Evolutionary conservation across 2,329 filamentous ascomycete genomes (phyloP).

Genomic region (Botryotinia narcissicola): DNA sequence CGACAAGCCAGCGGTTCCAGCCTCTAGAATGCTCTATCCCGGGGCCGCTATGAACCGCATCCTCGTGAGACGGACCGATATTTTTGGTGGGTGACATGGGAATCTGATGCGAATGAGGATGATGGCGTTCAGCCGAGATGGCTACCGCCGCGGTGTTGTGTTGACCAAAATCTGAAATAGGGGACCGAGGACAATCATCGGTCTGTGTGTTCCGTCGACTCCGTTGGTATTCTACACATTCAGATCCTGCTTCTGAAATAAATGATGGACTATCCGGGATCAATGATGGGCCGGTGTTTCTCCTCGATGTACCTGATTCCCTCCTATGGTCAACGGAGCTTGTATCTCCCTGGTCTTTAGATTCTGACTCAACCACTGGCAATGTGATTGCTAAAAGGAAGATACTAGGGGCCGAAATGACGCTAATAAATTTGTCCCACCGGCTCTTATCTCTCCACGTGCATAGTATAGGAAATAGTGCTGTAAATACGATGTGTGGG

Average conservation of each 20-base stretch:
- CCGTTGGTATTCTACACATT: conserved; percentile 59
- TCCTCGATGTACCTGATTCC: conserved; percentile 34
- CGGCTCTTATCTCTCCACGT: conserved; percentile 78
- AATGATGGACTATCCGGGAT: conserved; percentile 33
- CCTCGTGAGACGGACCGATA: conserved; percentile 19
- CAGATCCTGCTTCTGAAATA: conserved; percentile 43
- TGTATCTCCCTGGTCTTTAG: conserved; percentile 46
- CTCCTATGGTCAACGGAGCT: conserved; percentile 22
- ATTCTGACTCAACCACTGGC: conserved; percentile 78
- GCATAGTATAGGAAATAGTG: conserved; percentile 83
- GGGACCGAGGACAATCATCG: conserved; percentile 29
- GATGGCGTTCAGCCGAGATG: conserved; percentile 34
- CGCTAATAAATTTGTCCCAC: conserved; percentile 79
- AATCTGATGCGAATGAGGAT: conserved; percentile 26
- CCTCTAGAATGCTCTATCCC: conserved; percentile 36
- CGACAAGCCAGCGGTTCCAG: conserved; percentile 91
- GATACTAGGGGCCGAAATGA: conserved; percentile 85
- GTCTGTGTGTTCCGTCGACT: conserved; percentile 45
- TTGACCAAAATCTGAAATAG: conserved; percentile 32
- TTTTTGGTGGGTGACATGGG: conserved; percentile 22
- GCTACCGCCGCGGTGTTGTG: conserved; percentile 40
- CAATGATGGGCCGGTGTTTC: conserved; percentile 28
- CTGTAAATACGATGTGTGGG: conserved; percentile 67
- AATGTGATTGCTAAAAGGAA: conserved; percentile 86
- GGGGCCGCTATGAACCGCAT: conserved; percentile 15